phyloP scores from a whole-genome alignment of 768 basidiomycete genomes.

The Dioszegia hungarica region DNA sequence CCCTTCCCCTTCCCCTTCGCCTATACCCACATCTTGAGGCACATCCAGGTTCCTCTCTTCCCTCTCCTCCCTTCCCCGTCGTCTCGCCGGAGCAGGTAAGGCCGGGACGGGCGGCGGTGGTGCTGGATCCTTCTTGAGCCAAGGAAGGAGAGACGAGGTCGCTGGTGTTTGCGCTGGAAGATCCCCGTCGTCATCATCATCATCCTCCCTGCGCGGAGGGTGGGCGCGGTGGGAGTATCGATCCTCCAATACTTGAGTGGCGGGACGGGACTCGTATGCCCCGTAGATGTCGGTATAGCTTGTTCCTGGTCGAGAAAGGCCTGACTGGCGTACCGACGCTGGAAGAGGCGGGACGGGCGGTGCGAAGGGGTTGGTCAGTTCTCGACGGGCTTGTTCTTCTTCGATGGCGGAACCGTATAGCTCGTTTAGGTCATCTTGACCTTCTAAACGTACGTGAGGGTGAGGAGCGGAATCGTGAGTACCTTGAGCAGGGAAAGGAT shows the following conservation, averaged over 20 bases:
- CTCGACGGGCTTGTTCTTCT: background rate
- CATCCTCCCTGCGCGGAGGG: background rate
- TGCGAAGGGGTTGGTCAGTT: background rate
- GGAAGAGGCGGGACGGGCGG: constrained; percentile 5
- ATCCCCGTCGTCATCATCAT: constrained; percentile 2
- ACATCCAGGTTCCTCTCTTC: background rate
- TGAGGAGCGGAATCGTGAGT: background rate
- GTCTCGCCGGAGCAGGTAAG: background rate
- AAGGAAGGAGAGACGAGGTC: background rate
- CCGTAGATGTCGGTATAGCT: constrained; percentile 4
- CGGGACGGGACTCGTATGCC: background rate
- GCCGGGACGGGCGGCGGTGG: background rate
- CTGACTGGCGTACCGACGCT: background rate
- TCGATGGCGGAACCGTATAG: background rate
- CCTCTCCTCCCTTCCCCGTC: background rate
- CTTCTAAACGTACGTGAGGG: background rate
- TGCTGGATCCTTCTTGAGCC: background rate
- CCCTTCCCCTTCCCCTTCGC: too few relatives aligned
- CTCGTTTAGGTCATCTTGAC: background rate
- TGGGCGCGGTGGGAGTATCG: background rate
- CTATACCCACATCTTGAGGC: background rate
- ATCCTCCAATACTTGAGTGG: background rate
- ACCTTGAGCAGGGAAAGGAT: background rate
- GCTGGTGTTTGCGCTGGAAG: background rate
- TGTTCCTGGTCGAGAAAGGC: background rate